A percentile compares a stretch with the other conserved stretches of the same genome.
Conservation (phyloP, 1,139 yeast species). For the Lodderomyces orthopsilosis region DNA sequence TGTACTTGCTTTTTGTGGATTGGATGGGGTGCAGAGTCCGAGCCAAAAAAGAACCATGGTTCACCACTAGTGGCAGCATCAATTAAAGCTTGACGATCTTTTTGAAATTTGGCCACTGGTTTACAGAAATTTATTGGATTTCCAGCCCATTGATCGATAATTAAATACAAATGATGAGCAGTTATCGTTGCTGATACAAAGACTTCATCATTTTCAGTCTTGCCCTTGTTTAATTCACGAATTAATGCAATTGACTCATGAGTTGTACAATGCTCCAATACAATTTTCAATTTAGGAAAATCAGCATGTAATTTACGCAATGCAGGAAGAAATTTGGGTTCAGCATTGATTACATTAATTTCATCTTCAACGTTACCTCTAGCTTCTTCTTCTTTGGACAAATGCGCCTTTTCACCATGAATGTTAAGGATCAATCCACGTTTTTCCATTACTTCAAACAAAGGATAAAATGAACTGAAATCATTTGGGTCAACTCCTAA, state of each 20-base stretch:
- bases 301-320: conserved; percentile 70
- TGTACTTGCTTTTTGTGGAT: conserved; percentile 71
- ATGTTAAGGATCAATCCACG: conserved; percentile 75
- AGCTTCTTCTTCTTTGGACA: conserved; percentile 36
- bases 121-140: conserved; percentile 93
- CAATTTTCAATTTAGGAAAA: conserved; percentile 84
- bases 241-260: conserved; percentile 81
- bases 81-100: conserved; percentile 74
- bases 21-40: conserved; percentile 98
- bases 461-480: conserved; percentile 81
- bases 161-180: conserved; percentile 87
- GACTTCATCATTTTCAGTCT: conserved; percentile 37
- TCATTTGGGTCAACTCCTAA: conserved; percentile 96
- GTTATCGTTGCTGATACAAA: conserved; percentile 90
- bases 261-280: conserved; percentile 94
- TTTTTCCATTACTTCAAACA: conserved; percentile 83
- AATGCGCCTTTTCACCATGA: conserved; percentile 93
- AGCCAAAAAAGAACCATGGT: conserved; percentile 92
- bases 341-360: conserved; percentile 91
- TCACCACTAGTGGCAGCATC: conserved; percentile 90
- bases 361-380: conserved; percentile 25
- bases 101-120: conserved; percentile 94
- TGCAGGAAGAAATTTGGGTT: conserved; percentile 90
- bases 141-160: conserved; percentile 96
- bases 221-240: conserved; percentile 59